Percentiles rank a stretch among this genome's conserved stretches.
Evolutionary conservation across 352 stramenopile species (phyloP).

Genomic region (Globisporangium lucens): DNA sequence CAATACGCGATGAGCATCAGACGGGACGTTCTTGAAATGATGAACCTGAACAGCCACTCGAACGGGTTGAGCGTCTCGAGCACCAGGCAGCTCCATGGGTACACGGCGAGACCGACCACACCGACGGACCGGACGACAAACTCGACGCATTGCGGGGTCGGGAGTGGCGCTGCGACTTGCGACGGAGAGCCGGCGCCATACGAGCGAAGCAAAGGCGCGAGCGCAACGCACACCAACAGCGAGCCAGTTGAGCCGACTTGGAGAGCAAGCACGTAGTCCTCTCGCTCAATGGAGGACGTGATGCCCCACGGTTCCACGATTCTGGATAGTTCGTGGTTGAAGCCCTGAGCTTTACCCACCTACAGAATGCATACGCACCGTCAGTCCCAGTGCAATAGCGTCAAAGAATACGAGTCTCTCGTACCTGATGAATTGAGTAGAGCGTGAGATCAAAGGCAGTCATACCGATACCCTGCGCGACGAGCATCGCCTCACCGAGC

Average conservation of each 20-base stretch:
- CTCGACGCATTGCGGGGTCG: constrained; percentile 18
- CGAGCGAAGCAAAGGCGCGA: constrained; percentile 39
- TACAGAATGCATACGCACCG: neutral
- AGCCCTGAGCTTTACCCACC: neutral
- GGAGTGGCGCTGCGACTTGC: constrained; percentile 30
- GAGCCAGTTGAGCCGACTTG: constrained; percentile 56
- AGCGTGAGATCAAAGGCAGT: constrained; percentile 50
- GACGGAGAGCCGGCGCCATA: constrained; percentile 47
- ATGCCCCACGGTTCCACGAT: constrained; percentile 23
- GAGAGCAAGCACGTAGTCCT: constrained; percentile 46
- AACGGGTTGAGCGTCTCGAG: constrained; percentile 60
- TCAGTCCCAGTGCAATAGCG: neutral
- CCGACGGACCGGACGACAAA: constrained; percentile 33
- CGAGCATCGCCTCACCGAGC: constrained; percentile 62
- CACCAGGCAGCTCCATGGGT: constrained; percentile 67
- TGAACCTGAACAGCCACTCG: constrained; percentile 50
- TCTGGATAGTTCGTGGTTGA: constrained; percentile 7
- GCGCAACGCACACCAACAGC: constrained; percentile 42
- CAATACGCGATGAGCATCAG: constrained; percentile 55
- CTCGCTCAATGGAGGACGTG: constrained; percentile 27
- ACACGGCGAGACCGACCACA: constrained; percentile 38
- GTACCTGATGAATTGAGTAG: constrained; percentile 39
- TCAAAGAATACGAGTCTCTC: neutral
- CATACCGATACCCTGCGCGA: constrained; percentile 57
- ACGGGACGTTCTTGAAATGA: constrained; percentile 30